phyloP scores from a whole-genome alignment of 1,284 basidiomycete species.

The Ustilago tritici region DNA sequence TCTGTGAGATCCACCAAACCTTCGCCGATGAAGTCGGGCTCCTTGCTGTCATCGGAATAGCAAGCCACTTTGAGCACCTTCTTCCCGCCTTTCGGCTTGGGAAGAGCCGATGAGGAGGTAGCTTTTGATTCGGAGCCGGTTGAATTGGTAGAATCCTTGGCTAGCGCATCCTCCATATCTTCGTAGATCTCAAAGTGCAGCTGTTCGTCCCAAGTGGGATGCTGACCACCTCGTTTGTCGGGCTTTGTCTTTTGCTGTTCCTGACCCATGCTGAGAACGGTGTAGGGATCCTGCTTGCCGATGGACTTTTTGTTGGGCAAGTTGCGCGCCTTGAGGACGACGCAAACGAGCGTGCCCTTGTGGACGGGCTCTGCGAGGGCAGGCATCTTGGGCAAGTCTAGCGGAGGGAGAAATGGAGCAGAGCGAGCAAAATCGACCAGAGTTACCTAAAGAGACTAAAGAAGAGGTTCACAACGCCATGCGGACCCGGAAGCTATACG shows the following conservation, averaged over 20 bases:
- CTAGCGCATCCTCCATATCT: constrained; percentile 78
- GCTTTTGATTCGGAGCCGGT: constrained; percentile 35
- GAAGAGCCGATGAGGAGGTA: constrained; percentile 70
- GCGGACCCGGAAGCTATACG: too few species aligned
- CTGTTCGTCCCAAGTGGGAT: constrained; percentile 99
- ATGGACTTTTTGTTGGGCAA: constrained; percentile 67
- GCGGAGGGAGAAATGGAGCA: neutral
- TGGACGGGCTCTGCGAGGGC: constrained; percentile 39
- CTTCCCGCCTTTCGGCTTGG: constrained; percentile 75
- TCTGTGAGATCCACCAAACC: constrained; percentile 86
- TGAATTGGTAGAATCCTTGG: constrained; percentile 62
- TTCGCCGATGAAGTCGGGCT: constrained; percentile 96
- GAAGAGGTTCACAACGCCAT: neutral
- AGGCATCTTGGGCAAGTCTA: constrained; percentile 29
- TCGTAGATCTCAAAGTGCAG: constrained; percentile 91
- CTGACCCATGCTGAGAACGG: constrained; percentile 78
- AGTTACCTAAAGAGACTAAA: neutral
- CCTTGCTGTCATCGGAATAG: constrained; percentile 93
- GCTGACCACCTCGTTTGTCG: constrained; percentile 95
- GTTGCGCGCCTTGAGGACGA: constrained; percentile 89
- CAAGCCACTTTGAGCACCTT: constrained; percentile 84
- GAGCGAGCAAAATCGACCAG: neutral
- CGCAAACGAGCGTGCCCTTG: constrained; percentile 88
- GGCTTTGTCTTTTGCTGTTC: constrained; percentile 76
- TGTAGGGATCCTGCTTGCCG: constrained; percentile 96